These are phyloP conservation scores for Daucus carota DNA, from an alignment of 129 eudicot species.

Conservation along the genomic window DH1_v3.0 NC_030387.2:23807001-23807500, in stretches of 20 bases:
- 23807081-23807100: background rate
- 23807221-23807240: background rate
- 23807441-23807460: background rate
- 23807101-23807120: background rate
- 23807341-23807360: background rate
- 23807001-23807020: constrained; percentile 55
- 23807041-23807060: constrained; percentile 88
- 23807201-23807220: background rate
- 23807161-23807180: background rate
- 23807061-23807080: constrained; percentile 48
- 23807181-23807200: background rate
- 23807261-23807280: background rate
- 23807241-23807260: constrained; percentile 1
- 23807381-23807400: background rate
- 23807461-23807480: too few species aligned
- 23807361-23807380: background rate
- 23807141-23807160: background rate
- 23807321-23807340: background rate
- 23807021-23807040: constrained; percentile 60
- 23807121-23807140: background rate
- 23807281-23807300: background rate
- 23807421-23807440: too few species aligned
- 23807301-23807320: background rate
- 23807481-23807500: too few species aligned
- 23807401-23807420: background rate